Conservation (phyloP, 1,284 basidiomycete genomes). For the Cutaneotrichosporon curvatum region DNA sequence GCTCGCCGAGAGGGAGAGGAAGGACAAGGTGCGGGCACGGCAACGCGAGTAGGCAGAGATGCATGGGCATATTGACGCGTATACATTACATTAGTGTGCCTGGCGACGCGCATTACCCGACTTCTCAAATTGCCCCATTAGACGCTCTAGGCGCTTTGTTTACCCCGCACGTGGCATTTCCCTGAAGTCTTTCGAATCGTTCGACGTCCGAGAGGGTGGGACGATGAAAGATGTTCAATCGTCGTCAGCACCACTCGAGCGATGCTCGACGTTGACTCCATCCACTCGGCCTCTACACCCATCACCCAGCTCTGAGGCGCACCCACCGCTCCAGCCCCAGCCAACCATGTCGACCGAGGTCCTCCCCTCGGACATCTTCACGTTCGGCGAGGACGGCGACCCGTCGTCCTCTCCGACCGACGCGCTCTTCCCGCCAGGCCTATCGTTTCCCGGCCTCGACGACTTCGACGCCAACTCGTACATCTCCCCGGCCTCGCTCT, state of each 20-base stretch:
- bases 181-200: neutral
- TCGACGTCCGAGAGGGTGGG: neutral
- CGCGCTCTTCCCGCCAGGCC: slow-evolving; percentile 24
- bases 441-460: slow-evolving; percentile 19
- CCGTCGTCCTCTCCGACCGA: slow-evolving; percentile 17
- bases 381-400: slow-evolving; percentile 21
- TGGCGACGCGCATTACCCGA: neutral
- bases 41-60: neutral
- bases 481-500: slow-evolving; percentile 12
- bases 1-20: slow-evolving; percentile 23
- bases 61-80: too few relatives aligned
- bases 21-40: slow-evolving; percentile 6
- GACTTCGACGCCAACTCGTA: slow-evolving; percentile 6
- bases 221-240: neutral
- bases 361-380: slow-evolving; percentile 16
- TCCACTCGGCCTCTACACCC: neutral
- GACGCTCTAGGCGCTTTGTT: neutral
- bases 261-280: too few relatives aligned
- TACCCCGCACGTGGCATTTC: neutral
- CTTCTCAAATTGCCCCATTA: neutral
- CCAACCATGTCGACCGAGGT: slow-evolving; percentile 14
- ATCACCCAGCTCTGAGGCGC: neutral
- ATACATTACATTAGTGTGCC: neutral
- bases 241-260: neutral
- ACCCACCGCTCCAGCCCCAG: neutral